These are phyloP conservation scores for Colletotrichum lupini DNA, from an alignment of 2,329 filamentous ascomycete species.

Conservation along the genomic window DNA sequence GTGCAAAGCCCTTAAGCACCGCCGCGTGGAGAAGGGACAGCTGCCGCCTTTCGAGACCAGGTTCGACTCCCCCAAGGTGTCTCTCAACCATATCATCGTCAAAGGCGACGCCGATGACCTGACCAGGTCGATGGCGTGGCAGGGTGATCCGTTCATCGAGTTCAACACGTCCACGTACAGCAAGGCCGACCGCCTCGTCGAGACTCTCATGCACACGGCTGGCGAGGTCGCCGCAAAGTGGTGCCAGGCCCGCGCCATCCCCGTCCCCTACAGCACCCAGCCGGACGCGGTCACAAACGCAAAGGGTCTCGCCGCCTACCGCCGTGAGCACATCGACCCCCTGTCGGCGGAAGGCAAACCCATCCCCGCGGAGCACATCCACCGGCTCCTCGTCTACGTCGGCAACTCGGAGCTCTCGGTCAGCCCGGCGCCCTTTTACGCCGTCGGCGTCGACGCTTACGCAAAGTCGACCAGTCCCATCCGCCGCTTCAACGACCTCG, in stretches of 20 bases:
- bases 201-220: slow-evolving; percentile 69
- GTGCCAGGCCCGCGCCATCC: slow-evolving; percentile 67
- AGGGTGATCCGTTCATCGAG: slow-evolving; percentile 63
- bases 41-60: slow-evolving; percentile 14
- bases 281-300: slow-evolving; percentile 51
- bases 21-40: slow-evolving; percentile 34
- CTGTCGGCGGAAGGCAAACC: slow-evolving; percentile 45
- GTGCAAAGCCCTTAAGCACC: slow-evolving; percentile 55
- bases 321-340: slow-evolving; percentile 51
- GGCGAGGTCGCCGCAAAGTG: slow-evolving; percentile 71
- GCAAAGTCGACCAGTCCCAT: slow-evolving; percentile 73
- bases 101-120: background rate
- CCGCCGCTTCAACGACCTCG: slow-evolving; percentile 71
- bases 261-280: slow-evolving; percentile 68
- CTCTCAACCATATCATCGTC: slow-evolving; percentile 47
- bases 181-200: slow-evolving; percentile 52
- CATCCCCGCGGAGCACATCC: slow-evolving; percentile 43
- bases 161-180: slow-evolving; percentile 46
- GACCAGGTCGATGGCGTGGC: slow-evolving; percentile 45
- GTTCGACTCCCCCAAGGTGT: slow-evolving; percentile 50
- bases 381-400: slow-evolving; percentile 48
- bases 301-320: slow-evolving; percentile 50
- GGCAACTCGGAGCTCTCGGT: slow-evolving; percentile 65
- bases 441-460: slow-evolving; percentile 70
- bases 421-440: slow-evolving; percentile 64